phyloP scores from a whole-genome alignment of 306 rosid genomes.

The Prunus mume region DNA sequence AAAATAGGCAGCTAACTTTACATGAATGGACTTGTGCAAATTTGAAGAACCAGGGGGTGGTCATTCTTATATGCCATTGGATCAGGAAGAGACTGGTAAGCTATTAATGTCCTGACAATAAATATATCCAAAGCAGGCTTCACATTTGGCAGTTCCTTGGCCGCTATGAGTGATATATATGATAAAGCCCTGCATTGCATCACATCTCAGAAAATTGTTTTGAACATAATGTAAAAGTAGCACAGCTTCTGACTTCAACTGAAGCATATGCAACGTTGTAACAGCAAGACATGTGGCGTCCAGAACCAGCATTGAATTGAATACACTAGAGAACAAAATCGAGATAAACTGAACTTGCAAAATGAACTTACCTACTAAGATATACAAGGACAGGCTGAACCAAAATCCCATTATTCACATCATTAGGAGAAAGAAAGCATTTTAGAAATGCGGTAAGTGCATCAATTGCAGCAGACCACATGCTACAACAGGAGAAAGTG shows the following conservation, averaged over 20 bases:
- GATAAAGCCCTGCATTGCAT: conserved; percentile 77
- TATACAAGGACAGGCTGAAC: conserved; percentile 91
- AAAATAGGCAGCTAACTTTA: conserved; percentile 27
- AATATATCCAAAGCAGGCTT: conserved; percentile 68
- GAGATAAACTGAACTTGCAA: conserved; percentile 15
- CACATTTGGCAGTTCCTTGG: conserved; percentile 57
- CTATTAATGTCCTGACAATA: conserved; percentile 64
- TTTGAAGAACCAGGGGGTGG: conserved; percentile 69
- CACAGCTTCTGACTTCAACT: conserved; percentile 17
- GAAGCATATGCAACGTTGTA: not conserved
- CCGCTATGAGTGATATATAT: conserved; percentile 51
- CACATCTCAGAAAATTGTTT: conserved; percentile 23
- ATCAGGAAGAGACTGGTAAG: conserved; percentile 89
- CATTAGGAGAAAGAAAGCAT: conserved; percentile 67
- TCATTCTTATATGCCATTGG: conserved; percentile 74
- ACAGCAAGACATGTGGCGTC: not conserved
- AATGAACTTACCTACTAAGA: conserved; percentile 72
- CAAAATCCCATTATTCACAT: conserved; percentile 52
- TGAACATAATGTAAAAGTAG: conserved; percentile 8
- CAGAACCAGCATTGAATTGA: not conserved
- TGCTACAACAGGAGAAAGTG: conserved; percentile 49
- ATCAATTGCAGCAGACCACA: conserved; percentile 94
- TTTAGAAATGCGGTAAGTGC: conserved; percentile 83
- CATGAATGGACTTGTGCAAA: conserved; percentile 93
- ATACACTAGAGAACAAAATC: not conserved